phyloP scores from a whole-genome alignment of 495 filamentous ascomycete genomes.

The Trichoderma asperelloides region DNA sequence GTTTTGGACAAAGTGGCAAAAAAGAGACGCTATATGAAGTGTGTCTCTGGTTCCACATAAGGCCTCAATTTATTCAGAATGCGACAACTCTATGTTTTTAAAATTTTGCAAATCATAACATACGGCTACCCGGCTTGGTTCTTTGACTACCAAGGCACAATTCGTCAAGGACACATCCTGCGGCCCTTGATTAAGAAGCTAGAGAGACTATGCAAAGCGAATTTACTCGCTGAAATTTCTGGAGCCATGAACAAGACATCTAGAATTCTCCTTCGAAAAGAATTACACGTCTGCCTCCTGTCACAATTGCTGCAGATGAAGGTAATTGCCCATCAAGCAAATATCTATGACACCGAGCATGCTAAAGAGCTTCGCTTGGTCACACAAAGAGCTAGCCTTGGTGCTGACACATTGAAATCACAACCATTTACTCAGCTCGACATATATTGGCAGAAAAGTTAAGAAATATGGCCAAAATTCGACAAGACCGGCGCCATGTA shows the following conservation, averaged over 20 bases:
- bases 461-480: not conserved
- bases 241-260: not conserved
- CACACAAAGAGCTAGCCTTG: not conserved
- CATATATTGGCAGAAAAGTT: not conserved
- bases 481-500: not conserved
- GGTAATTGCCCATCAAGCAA: not conserved
- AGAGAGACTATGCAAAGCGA: not conserved
- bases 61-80: not conserved
- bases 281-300: not conserved
- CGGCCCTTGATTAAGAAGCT: not conserved
- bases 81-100: not conserved
- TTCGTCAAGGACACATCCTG: not conserved
- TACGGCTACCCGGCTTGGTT: not conserved
- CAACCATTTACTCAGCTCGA: not conserved
- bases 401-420: not conserved
- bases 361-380: not conserved
- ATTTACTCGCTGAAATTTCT: not conserved
- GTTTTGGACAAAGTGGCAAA: not conserved
- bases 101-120: not conserved
- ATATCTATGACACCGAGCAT: not conserved
- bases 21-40: not conserved
- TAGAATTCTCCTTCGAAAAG: not conserved
- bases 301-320: not conserved
- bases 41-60: not conserved
- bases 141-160: not conserved